These are phyloP conservation scores for Xylariaceae sp. DNA, from an alignment of 2,329 filamentous ascomycete genomes.

Conservation along the genomic window DNA sequence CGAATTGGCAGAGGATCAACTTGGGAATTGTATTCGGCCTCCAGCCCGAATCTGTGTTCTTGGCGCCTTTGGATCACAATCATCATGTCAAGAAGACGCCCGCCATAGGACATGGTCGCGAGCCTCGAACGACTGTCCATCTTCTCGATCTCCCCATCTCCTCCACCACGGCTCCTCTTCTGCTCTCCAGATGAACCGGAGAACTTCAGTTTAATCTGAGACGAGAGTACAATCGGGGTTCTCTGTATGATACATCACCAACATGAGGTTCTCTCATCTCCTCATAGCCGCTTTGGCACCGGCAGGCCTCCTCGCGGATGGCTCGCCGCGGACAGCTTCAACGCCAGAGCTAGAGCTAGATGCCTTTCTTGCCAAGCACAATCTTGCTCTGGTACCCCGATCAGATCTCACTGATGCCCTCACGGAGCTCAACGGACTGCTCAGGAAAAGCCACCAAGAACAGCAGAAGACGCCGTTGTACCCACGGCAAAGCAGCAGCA, in stretches of 20 bases:
- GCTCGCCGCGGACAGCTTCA: conserved; percentile 18
- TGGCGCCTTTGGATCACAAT: background rate
- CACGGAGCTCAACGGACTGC: conserved; percentile 36
- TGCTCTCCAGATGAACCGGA: background rate
- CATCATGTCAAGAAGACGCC: conserved; percentile 10
- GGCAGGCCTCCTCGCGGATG: conserved; percentile 27
- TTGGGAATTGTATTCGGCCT: too few relatives aligned
- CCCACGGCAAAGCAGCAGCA: conserved; percentile 16
- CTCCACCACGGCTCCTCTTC: background rate
- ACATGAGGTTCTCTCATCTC: conserved; percentile 34
- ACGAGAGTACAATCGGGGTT: background rate
- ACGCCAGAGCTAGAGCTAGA: conserved; percentile 34
- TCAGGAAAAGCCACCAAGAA: conserved; percentile 29
- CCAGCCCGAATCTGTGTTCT: too few relatives aligned
- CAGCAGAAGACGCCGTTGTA: conserved; percentile 23
- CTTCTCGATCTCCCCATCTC: conserved; percentile 13
- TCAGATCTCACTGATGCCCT: conserved; percentile 41
- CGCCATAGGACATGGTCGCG: conserved; percentile 6
- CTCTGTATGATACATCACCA: conserved; percentile 13
- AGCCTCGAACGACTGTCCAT: conserved; percentile 6
- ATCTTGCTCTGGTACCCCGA: conserved; percentile 40
- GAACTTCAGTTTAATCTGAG: background rate
- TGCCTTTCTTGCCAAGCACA: conserved; percentile 38
- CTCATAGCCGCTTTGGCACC: conserved; percentile 31
- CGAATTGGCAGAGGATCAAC: background rate